A percentile compares a stretch with the other conserved stretches of the same genome.
phyloP scores from a whole-genome alignment of 169 alveolate species.

The Eimeria necatrix region DNA sequence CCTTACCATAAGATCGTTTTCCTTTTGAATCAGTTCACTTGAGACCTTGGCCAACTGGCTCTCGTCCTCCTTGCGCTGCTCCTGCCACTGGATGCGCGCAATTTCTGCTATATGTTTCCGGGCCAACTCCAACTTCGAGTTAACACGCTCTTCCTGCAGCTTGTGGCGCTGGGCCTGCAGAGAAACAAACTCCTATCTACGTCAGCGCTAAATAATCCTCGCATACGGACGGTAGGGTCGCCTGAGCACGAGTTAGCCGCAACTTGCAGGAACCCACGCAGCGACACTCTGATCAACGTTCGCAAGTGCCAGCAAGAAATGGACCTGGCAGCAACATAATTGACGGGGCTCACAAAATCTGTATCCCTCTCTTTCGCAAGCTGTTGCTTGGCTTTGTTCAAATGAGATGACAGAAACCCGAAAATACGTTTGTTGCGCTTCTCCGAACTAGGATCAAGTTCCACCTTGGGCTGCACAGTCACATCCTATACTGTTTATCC shows the following conservation, averaged over 20 bases:
- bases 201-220: no score
- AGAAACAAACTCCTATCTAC: background rate
- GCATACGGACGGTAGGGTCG: no score
- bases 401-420: conserved; percentile 40
- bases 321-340: no score
- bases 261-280: no score
- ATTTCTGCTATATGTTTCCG: conserved; percentile 1
- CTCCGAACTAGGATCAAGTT: background rate
- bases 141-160: conserved; percentile 19
- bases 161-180: conserved; percentile 53
- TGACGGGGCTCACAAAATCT: background rate
- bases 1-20: conserved; percentile 12
- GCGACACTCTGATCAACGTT: no score
- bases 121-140: conserved; percentile 22
- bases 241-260: no score
- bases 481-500: background rate
- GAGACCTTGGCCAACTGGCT: background rate
- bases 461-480: conserved; percentile 45
- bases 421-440: conserved; percentile 9
- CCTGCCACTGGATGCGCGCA: conserved; percentile 36
- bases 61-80: conserved; percentile 17
- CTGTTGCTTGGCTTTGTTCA: conserved; percentile 47
- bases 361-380: conserved; percentile 24
- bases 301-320: no score
- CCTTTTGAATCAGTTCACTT: conserved; percentile 13